These are phyloP conservation scores for Mucor racemosus DNA, from an alignment of 371 early-diverging fungal genomes.

Conservation along the genomic window DNA sequence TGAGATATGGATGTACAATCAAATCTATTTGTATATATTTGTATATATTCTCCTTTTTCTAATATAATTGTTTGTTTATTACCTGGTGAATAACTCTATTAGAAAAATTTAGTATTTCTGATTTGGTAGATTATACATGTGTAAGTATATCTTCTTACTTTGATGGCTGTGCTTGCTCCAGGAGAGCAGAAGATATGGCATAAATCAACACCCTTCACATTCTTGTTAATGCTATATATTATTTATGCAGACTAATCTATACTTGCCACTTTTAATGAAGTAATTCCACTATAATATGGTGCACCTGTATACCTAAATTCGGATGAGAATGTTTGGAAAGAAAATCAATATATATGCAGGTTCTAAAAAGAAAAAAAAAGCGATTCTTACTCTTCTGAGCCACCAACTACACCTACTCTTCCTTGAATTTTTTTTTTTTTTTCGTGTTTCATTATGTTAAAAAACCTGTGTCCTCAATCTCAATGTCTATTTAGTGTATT, in stretches of 20 bases:
- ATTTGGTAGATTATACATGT: neutral
- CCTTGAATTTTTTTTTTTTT: conserved; percentile 37
- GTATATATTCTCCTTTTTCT: neutral
- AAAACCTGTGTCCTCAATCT: too few relatives aligned
- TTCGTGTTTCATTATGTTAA: neutral
- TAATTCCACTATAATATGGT: conserved; percentile 87
- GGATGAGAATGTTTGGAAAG: neutral
- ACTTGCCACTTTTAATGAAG: conserved; percentile 79
- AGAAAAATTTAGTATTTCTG: neutral
- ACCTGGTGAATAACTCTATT: conserved; percentile 62
- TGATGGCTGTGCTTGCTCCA: conserved; percentile 60
- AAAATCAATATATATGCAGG: neutral
- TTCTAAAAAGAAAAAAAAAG: neutral
- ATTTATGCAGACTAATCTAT: neutral
- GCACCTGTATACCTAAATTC: conserved; percentile 86
- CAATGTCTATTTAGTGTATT: neutral
- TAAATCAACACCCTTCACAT: conserved; percentile 84
- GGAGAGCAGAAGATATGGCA: conserved; percentile 90
- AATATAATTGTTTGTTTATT: conserved; percentile 5
- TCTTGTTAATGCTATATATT: neutral
- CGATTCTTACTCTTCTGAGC: conserved; percentile 74
- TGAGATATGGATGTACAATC: conserved; percentile 70
- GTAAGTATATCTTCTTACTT: conserved; percentile 28
- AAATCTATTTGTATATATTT: conserved; percentile 45
- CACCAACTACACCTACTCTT: conserved; percentile 74